These are phyloP conservation scores for Amborella trichopoda DNA, from an alignment of 164 flowering plant genomes.

Conservation along the genomic window DNA sequence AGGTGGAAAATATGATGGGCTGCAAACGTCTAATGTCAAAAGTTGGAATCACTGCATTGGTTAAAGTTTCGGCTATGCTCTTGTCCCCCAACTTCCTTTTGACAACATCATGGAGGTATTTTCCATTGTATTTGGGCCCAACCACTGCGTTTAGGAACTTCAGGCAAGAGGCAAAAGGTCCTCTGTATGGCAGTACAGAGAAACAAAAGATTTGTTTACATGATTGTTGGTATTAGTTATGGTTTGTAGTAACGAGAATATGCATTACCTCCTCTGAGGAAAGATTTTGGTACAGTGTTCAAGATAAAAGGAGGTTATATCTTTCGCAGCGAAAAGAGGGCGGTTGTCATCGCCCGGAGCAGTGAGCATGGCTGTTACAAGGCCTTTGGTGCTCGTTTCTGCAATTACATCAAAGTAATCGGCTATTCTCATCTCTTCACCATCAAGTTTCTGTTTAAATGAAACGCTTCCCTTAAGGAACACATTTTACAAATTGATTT, in stretches of 20 bases:
- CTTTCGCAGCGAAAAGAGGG: constrained; percentile 32
- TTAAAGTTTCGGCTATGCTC: constrained; percentile 8
- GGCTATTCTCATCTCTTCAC: constrained; percentile 16
- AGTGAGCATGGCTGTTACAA: constrained; percentile 22
- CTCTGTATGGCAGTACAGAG: not conserved
- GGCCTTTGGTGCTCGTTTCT: constrained; percentile 20
- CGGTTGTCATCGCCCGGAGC: constrained; percentile 24
- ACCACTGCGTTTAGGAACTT: constrained; percentile 1
- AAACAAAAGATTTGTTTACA: not conserved
- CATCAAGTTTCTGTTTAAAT: constrained; percentile 21
- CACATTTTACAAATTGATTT: too few species aligned
- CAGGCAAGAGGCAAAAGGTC: not conserved
- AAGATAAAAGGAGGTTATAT: constrained; percentile 21
- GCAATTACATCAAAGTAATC: constrained; percentile 21
- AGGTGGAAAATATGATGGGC: constrained; percentile 21
- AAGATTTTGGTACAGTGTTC: constrained; percentile 26
- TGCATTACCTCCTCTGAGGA: constrained; percentile 12
- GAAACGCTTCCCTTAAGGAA: too few species aligned
- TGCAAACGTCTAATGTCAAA: constrained; percentile 17
- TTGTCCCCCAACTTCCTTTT: constrained; percentile 5
- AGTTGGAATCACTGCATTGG: constrained; percentile 9
- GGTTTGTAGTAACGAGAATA: too few species aligned
- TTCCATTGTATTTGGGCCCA: constrained; percentile 14
- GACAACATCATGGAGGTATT: constrained; percentile 4
- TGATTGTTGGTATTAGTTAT: too few species aligned